A percentile compares a stretch with the other conserved stretches of the same genome.
Evolutionary conservation across 2,329 filamentous ascomycete species (phyloP).

Genomic region (Curvularia sp.): DNA sequence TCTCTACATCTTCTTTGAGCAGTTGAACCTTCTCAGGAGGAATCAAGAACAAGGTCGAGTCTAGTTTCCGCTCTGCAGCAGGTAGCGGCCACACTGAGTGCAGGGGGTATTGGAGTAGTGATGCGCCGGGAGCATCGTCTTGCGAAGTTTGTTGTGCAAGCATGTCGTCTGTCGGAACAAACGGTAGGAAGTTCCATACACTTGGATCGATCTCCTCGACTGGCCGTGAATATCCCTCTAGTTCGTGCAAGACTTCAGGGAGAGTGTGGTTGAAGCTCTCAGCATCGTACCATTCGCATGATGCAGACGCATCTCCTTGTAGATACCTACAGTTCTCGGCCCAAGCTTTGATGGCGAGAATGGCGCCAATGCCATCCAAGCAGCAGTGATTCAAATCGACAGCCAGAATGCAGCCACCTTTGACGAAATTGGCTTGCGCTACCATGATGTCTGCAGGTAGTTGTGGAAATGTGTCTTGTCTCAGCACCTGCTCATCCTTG

Average conservation of each 20-base stretch:
- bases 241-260: constrained; percentile 29
- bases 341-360: constrained; percentile 34
- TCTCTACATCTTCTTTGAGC: constrained; percentile 42
- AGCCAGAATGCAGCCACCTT: constrained; percentile 36
- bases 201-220: constrained; percentile 25
- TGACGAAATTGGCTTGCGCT: constrained; percentile 40
- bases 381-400: constrained; percentile 30
- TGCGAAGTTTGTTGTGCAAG: not conserved
- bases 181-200: constrained; percentile 31
- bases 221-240: constrained; percentile 23
- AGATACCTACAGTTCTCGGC: constrained; percentile 34
- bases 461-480: constrained; percentile 22
- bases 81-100: constrained; percentile 41
- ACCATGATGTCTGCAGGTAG: constrained; percentile 33
- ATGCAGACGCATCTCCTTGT: constrained; percentile 29
- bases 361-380: constrained; percentile 31
- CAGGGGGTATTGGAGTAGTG: constrained; percentile 33
- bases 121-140: not conserved
- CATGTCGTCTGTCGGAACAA: constrained; percentile 24
- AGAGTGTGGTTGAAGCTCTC: constrained; percentile 35
- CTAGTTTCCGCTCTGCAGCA: constrained; percentile 34
- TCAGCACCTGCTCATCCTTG: constrained; percentile 26
- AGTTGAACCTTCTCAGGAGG: constrained; percentile 34
- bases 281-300: constrained; percentile 29
- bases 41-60: constrained; percentile 46